Conservation (phyloP, 1,139 yeast species). For the Tardiomyces blankii region DNA sequence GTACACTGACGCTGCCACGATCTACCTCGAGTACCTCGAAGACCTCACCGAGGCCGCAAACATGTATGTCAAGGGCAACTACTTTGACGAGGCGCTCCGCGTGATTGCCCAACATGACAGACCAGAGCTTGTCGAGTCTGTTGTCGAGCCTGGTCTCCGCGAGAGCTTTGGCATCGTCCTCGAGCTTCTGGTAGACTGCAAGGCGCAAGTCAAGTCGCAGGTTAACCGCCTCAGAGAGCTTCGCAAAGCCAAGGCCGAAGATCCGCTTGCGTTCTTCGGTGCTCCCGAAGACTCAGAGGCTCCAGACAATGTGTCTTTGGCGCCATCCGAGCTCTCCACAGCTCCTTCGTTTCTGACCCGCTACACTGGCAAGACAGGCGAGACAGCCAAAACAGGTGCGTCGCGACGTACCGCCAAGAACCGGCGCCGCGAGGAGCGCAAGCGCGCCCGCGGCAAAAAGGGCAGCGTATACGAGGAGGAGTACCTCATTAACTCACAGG, state of each 20-base stretch:
- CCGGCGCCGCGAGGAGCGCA: constrained; percentile 89
- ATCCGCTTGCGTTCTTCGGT: constrained; percentile 71
- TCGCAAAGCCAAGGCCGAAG: constrained; percentile 68
- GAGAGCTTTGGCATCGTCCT: constrained; percentile 86
- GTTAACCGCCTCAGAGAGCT: constrained; percentile 73
- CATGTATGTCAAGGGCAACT: constrained; percentile 64
- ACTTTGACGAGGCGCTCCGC: constrained; percentile 67
- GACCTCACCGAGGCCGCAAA: constrained; percentile 53
- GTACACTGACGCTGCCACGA: constrained; percentile 75
- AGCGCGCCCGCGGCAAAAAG: constrained; percentile 92
- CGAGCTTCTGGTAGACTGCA: constrained; percentile 86
- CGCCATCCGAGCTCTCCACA: constrained; percentile 89
- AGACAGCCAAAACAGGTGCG: constrained; percentile 95
- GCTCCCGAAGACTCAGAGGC: constrained; percentile 34
- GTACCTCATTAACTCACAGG: constrained; percentile 77
- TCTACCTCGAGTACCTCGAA: constrained; percentile 51
- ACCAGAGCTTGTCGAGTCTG: constrained; percentile 36
- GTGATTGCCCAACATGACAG: constrained; percentile 17
- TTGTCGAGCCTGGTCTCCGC: constrained; percentile 63
- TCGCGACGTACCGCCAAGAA: constrained; percentile 87
- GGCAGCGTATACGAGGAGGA: constrained; percentile 97
- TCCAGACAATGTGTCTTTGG: constrained; percentile 90
- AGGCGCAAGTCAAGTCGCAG: constrained; percentile 75
- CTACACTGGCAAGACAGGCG: constrained; percentile 90
- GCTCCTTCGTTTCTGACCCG: constrained; percentile 89